Percentiles rank a stretch among this genome's conserved stretches.
These are phyloP conservation scores for Eustoma russellianum DNA, from an alignment of 257 asterid species.

Conservation along the genomic window DNA sequence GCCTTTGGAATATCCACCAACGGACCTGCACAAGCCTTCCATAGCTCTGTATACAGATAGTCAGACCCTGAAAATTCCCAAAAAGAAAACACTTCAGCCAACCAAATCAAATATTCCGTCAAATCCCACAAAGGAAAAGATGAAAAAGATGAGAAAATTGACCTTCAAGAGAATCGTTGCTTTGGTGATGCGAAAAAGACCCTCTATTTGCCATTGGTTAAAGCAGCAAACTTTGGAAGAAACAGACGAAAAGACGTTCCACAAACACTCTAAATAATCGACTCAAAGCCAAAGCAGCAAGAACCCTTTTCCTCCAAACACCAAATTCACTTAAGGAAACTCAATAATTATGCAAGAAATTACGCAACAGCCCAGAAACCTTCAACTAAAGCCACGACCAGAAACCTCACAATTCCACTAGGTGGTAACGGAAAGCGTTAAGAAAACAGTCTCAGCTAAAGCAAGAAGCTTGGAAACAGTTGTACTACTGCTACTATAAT, in stretches of 20 bases:
- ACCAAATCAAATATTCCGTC: too few species aligned
- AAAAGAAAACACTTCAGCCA: background rate
- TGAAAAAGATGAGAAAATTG: background rate
- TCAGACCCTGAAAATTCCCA: slow-evolving; percentile 25
- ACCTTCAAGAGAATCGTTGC: slow-evolving; percentile 20
- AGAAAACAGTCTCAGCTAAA: slow-evolving; percentile 1
- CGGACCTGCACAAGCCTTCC: slow-evolving; percentile 98
- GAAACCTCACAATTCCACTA: slow-evolving; percentile 14
- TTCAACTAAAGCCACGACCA: slow-evolving; percentile 3
- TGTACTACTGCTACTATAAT: background rate
- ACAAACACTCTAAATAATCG: slow-evolving; percentile 7
- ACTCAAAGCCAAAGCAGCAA: slow-evolving; percentile 1
- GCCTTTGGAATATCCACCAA: slow-evolving; percentile 80
- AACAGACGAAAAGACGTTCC: background rate
- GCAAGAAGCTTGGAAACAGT: slow-evolving; percentile 3
- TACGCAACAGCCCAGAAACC: slow-evolving; percentile 3
- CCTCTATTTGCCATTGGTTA: slow-evolving; percentile 28
- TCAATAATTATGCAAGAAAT: slow-evolving; percentile 9
- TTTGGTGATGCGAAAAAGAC: slow-evolving; percentile 19
- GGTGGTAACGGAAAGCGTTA: slow-evolving; percentile 1
- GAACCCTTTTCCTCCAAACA: background rate
- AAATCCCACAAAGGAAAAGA: too few species aligned
- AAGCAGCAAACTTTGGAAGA: slow-evolving; percentile 1
- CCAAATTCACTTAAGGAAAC: slow-evolving; percentile 9
- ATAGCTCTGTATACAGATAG: slow-evolving; percentile 57